A percentile compares a stretch with the other conserved stretches of the same genome.
Evolutionary conservation across 805 yeast species (phyloP).

Genomic region (Lachancea fermentati): DNA sequence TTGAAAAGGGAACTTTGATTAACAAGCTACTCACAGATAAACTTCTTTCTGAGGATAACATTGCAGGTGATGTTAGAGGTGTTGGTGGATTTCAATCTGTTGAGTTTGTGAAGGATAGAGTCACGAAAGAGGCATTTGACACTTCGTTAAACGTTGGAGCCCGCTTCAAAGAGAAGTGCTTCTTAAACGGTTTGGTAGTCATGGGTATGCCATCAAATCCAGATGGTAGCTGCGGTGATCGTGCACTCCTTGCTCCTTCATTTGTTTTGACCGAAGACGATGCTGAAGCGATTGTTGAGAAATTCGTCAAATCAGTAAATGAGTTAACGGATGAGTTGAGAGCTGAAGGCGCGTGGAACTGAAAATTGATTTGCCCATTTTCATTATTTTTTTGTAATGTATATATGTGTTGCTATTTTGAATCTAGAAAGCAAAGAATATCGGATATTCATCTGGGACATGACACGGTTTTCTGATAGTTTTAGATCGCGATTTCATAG

Average conservation of each 20-base stretch:
- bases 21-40: conserved; percentile 35
- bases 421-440: no score
- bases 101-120: conserved; percentile 50
- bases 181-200: conserved; percentile 42
- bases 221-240: conserved; percentile 39
- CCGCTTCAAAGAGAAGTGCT: conserved; percentile 31
- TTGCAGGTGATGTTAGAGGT: conserved; percentile 59
- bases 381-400: no score
- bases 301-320: conserved; percentile 36
- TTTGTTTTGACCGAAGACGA: conserved; percentile 39
- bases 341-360: conserved; percentile 16
- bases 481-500: no score
- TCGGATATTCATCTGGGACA: no score
- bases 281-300: conserved; percentile 38
- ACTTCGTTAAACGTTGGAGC: conserved; percentile 35
- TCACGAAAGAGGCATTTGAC: conserved; percentile 45
- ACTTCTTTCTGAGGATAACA: conserved; percentile 31
- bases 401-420: no score
- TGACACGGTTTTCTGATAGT: no score
- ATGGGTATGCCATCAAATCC: conserved; percentile 45
- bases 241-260: conserved; percentile 44
- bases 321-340: conserved; percentile 25
- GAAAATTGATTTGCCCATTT: no score
- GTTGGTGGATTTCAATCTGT: conserved; percentile 55
- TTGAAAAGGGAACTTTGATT: conserved; percentile 39